Evolutionary conservation across 2,329 filamentous ascomycete species (phyloP), one percentile per base, ranked within the genome.

Genomic region (Microsporum audouinii): DNA sequence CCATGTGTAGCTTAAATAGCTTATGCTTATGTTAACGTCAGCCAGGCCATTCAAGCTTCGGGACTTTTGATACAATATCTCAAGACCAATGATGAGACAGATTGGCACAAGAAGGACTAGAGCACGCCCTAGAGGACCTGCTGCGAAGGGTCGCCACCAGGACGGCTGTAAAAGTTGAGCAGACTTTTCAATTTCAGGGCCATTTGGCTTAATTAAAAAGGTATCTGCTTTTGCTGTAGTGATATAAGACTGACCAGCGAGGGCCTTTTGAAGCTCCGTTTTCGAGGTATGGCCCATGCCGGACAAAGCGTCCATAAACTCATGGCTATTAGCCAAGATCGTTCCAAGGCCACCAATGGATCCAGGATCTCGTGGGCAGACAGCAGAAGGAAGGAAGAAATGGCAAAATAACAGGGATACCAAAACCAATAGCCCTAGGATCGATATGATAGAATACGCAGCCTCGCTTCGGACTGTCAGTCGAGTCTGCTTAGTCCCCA

Each of bases 261-360:
- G 38, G n/a, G 7, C 14, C 12, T 23, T 23, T 33, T 41, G n/a
- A 29, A 58, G 2, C n/a, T 58, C 56, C 38, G 5, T 2, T 17
- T 17, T 17, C 23, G n/a, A 17, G 2, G 14, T n/a, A 10, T n/a
- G n/a, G 10, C 27, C 39, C 31, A 53, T 60, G 5, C 45, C 58
- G 17, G 10, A 10, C 4, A 60, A 23, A 8, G 27, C 1, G 1
- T 23, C 59, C 33, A 51, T 43, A 29, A 64, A 41, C 17, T 58
- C 59, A 5, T 61, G 49, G 14, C 62, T 64, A n/a, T 45, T 51
- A 4, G 63, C 23, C 34, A 64, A 55, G 8, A 64, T 43, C 2
- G 61, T 58, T 12, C 61, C 57, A 2, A 64, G 4, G 12, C 63
- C 63, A 45, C 38, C 61, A 27, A 64, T 64, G 2, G 61, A 63